A percentile compares a stretch with the other conserved stretches of the same genome.
These are phyloP conservation scores for Solanum peruvianum DNA, from an alignment of 257 asterid genomes.

Conservation along the genomic window DNA sequence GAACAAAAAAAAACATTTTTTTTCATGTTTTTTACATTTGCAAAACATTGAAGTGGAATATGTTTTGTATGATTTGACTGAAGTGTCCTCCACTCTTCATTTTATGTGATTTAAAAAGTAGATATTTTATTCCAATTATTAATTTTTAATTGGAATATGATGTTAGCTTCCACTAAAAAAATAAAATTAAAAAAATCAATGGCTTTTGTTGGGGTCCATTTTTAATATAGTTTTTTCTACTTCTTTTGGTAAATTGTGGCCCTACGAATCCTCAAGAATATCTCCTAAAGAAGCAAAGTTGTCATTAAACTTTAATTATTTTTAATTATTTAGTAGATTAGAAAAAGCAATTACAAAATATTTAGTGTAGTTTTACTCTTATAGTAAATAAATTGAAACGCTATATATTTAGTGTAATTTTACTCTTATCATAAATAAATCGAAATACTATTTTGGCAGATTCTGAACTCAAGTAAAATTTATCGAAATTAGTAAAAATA, in stretches of 20 bases:
- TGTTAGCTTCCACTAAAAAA: not conserved
- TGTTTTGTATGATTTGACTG: not conserved
- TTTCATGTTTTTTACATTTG: not conserved
- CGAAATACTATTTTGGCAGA: accelerated
- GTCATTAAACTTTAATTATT: not conserved
- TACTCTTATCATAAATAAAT: not conserved
- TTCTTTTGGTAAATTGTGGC: not conserved
- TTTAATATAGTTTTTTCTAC: not conserved
- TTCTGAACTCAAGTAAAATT: not conserved
- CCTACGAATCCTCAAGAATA: not conserved
- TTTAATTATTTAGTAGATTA: not conserved
- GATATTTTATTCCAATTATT: not conserved
- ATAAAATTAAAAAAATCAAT: not conserved
- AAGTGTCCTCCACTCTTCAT: not conserved
- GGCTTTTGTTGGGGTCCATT: not conserved
- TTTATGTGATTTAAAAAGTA: not conserved
- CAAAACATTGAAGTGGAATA: not conserved
- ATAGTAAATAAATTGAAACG: too few species aligned
- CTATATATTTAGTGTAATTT: too few species aligned
- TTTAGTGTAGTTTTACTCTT: too few species aligned
- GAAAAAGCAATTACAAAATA: not conserved
- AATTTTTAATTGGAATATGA: slow-evolving; percentile 1
- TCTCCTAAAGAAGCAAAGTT: not conserved
- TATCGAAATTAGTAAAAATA: not conserved
- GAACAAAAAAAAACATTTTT: not conserved